Evolutionary conservation across 2,329 filamentous ascomycete genomes (phyloP).

Genomic region (Talaromyces atroroseus): DNA sequence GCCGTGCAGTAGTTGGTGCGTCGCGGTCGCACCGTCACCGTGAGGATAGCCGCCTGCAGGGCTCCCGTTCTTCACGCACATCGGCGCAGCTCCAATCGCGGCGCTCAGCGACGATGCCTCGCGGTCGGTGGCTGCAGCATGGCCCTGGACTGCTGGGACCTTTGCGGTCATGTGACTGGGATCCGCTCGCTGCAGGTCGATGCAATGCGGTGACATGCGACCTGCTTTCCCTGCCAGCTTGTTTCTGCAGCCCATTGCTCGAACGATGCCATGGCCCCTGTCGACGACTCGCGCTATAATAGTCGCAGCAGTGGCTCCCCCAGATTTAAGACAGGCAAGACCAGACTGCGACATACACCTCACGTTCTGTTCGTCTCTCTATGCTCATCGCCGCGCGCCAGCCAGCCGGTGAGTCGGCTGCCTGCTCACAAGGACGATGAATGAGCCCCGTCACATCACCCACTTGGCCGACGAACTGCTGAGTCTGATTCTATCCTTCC

Average conservation of each 20-base stretch:
- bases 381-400: conserved; percentile 16
- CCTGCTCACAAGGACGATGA: conserved; percentile 24
- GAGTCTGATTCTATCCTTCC: conserved; percentile 27
- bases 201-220: conserved; percentile 13
- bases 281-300: neutral
- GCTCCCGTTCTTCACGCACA: conserved; percentile 11
- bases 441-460: conserved; percentile 27
- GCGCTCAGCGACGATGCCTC: neutral
- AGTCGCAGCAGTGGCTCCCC: conserved; percentile 2
- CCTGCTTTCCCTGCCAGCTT: conserved; percentile 12
- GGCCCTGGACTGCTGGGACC: conserved; percentile 14
- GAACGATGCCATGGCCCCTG: conserved; percentile 9
- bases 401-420: conserved; percentile 30
- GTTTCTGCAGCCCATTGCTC: conserved; percentile 14
- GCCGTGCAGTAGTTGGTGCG: neutral
- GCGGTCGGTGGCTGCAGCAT: conserved; percentile 9
- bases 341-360: neutral
- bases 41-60: conserved; percentile 8
- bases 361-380: neutral
- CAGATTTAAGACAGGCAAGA: conserved; percentile 1
- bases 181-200: conserved; percentile 11
- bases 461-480: conserved; percentile 34
- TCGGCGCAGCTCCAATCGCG: conserved; percentile 11
- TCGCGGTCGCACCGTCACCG: neutral
- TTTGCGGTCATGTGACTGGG: conserved; percentile 34